A percentile compares a stretch with the other conserved stretches of the same genome.
Evolutionary conservation across 2,329 filamentous ascomycete species (phyloP).

Genomic region (Didymella pinodella): DNA sequence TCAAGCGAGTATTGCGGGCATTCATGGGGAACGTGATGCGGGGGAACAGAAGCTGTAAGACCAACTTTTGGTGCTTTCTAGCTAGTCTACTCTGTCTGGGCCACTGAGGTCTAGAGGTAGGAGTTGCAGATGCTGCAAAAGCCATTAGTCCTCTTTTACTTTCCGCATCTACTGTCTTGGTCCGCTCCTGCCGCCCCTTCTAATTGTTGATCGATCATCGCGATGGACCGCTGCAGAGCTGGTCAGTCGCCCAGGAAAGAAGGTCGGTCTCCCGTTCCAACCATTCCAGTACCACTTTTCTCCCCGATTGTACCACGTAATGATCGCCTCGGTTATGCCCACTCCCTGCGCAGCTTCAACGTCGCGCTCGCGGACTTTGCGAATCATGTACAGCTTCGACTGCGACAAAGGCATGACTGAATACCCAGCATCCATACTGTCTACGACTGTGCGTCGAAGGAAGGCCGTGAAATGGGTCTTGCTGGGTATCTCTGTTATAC

Average conservation of each 20-base stretch:
- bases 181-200: neutral
- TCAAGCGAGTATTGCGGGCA: slow-evolving; percentile 8
- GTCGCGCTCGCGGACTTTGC: slow-evolving; percentile 28
- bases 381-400: slow-evolving; percentile 35
- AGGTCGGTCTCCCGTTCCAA: slow-evolving; percentile 26
- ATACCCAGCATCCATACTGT: slow-evolving; percentile 36
- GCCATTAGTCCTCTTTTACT: neutral
- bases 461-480: slow-evolving; percentile 34
- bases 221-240: neutral
- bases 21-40: slow-evolving; percentile 6
- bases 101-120: neutral
- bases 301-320: slow-evolving; percentile 26
- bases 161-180: neutral
- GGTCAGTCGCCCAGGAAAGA: slow-evolving; percentile 24
- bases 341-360: slow-evolving; percentile 31
- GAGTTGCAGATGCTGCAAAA: neutral
- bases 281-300: slow-evolving; percentile 27
- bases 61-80: no score
- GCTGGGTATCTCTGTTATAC: slow-evolving; percentile 39
- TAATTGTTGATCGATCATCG: neutral
- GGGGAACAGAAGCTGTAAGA: neutral
- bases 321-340: slow-evolving; percentile 14
- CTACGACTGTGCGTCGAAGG: slow-evolving; percentile 33
- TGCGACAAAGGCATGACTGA: slow-evolving; percentile 36
- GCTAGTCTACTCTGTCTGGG: neutral